These are phyloP conservation scores for Candida andamanensis DNA, from an alignment of 805 yeast species.

Conservation along the genomic window DNA sequence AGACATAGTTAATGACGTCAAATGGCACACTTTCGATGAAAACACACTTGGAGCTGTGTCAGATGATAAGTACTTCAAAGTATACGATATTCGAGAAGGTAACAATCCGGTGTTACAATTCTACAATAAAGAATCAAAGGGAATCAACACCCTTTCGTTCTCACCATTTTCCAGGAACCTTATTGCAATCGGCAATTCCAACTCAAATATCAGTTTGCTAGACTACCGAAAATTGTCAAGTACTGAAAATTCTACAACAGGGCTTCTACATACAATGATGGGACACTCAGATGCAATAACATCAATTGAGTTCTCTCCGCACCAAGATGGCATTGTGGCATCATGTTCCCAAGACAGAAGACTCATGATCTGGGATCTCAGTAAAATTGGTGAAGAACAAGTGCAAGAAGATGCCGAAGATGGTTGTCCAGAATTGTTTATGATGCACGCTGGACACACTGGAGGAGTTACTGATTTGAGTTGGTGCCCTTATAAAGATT, in stretches of 20 bases:
- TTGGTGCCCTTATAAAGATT: constrained; percentile 67
- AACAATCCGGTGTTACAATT: constrained; percentile 20
- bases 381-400: constrained; percentile 79
- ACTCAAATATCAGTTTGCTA: constrained; percentile 59
- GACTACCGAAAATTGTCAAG: constrained; percentile 48
- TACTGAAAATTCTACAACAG: constrained; percentile 9
- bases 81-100: constrained; percentile 49
- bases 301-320: constrained; percentile 72
- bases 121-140: constrained; percentile 24
- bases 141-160: constrained; percentile 61
- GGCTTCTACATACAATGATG: constrained; percentile 63
- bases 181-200: constrained; percentile 66
- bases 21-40: constrained; percentile 57
- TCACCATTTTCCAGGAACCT: constrained; percentile 57
- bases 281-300: constrained; percentile 77
- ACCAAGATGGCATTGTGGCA: constrained; percentile 69
- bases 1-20: constrained; percentile 69
- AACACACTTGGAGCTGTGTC: constrained; percentile 65
- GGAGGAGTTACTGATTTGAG: constrained; percentile 69
- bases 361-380: constrained; percentile 75
- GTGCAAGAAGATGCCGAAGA: constrained; percentile 84
- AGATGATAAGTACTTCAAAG: constrained; percentile 55
- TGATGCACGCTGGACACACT: constrained; percentile 93
- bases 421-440: constrained; percentile 80
- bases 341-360: constrained; percentile 76